These are phyloP conservation scores for Volvox reticuliferus DNA, from an alignment of 139 green algal genomes.

Conservation along the genomic window DNA sequence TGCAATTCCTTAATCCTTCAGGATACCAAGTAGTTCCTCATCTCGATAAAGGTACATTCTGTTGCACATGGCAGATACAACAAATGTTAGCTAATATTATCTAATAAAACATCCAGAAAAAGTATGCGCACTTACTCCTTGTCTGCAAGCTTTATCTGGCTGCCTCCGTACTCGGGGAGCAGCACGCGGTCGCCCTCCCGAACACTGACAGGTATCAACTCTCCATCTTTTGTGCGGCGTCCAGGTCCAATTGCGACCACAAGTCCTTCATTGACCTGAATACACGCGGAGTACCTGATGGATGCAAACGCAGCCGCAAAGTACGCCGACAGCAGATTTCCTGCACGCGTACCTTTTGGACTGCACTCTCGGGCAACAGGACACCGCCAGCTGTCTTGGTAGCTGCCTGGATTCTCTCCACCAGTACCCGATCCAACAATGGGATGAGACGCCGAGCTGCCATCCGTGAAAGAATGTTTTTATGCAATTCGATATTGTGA, in stretches of 20 bases:
- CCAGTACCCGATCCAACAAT: slow-evolving; percentile 86
- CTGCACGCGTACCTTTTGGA: slow-evolving; percentile 70
- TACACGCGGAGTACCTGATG: background rate
- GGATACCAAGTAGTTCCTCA: slow-evolving; percentile 71
- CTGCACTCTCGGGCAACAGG: slow-evolving; percentile 91
- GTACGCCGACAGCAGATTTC: background rate
- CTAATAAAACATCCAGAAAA: background rate
- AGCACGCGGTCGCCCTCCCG: slow-evolving; percentile 97
- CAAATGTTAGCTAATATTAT: background rate
- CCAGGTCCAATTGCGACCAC: slow-evolving; percentile 96
- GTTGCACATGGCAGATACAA: background rate
- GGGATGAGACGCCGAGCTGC: slow-evolving; percentile 67
- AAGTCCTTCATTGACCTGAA: slow-evolving; percentile 92
- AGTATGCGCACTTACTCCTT: slow-evolving; percentile 87
- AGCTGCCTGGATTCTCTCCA: slow-evolving; percentile 86
- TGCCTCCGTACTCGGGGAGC: slow-evolving; percentile 97
- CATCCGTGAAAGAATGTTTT: background rate
- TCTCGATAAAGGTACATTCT: slow-evolving; percentile 74
- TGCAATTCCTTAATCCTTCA: slow-evolving; percentile 60
- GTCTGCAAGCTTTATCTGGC: slow-evolving; percentile 90
- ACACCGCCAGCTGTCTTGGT: slow-evolving; percentile 92
- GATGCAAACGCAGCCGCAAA: too few relatives aligned
- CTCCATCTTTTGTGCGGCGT: slow-evolving; percentile 75
- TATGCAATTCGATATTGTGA: too few relatives aligned
- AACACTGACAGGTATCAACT: slow-evolving; percentile 84